A percentile compares a stretch with the other conserved stretches of the same genome.
phyloP scores from a whole-genome alignment of 2,329 filamentous ascomycete species.

The Capronia americana region DNA sequence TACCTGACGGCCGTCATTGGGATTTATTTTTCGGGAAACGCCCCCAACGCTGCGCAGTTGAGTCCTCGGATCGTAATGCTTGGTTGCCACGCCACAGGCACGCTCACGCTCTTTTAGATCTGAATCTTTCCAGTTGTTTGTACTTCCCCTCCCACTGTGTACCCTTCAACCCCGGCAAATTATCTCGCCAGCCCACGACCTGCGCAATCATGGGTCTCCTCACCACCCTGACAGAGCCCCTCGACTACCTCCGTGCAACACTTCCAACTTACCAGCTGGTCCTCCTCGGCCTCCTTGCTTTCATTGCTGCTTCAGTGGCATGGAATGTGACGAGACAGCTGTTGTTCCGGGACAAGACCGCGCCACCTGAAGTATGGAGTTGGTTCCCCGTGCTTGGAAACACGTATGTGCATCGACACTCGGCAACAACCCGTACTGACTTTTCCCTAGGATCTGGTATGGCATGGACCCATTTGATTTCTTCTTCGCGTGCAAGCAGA shows the following conservation, averaged over 20 bases:
- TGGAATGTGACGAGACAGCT: constrained; percentile 82
- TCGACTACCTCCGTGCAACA: constrained; percentile 55
- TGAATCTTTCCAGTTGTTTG: not conserved
- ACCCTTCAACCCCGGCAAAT: not conserved
- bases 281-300: constrained; percentile 52
- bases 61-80: not conserved
- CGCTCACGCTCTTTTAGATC: not conserved
- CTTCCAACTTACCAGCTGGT: constrained; percentile 56
- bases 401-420: constrained; percentile 40
- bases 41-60: not conserved
- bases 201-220: constrained; percentile 58
- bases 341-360: constrained; percentile 79
- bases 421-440: not conserved
- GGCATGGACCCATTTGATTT: constrained; percentile 74
- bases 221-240: constrained; percentile 52
- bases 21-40: constrained; percentile 15
- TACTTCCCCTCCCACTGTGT: not conserved
- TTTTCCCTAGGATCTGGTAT: constrained; percentile 45
- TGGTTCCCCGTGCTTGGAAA: constrained; percentile 68
- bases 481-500: constrained; percentile 74
- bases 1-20: constrained; percentile 20
- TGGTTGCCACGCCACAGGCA: constrained; percentile 1
- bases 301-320: constrained; percentile 65
- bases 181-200: not conserved
- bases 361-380: constrained; percentile 81